phyloP scores from a whole-genome alignment of 495 filamentous ascomycete genomes.

The Darksidea phi region DNA sequence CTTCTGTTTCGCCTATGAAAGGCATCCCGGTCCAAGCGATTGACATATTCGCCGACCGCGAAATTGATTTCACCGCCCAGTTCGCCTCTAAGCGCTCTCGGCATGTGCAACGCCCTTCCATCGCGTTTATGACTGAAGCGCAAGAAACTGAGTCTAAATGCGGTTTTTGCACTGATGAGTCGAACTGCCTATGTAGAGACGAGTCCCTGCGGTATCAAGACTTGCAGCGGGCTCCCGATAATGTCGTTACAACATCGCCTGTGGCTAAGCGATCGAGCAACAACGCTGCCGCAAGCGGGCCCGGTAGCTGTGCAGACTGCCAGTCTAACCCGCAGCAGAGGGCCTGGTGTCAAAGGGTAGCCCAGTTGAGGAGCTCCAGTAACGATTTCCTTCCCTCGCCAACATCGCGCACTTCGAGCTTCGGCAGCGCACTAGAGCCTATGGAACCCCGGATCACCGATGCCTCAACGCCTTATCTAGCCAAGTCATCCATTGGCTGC shows the following conservation, averaged over 20 bases:
- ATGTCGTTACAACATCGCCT: background rate
- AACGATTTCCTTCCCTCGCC: background rate
- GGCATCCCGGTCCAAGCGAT: conserved; percentile 5
- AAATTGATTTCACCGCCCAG: conserved; percentile 35
- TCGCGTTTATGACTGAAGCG: conserved; percentile 21
- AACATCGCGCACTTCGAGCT: conserved; percentile 1
- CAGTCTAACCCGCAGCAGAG: conserved; percentile 27
- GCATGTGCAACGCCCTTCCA: conserved; percentile 16
- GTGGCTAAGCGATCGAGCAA: conserved; percentile 3
- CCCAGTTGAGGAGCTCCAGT: conserved; percentile 3
- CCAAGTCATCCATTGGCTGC: conserved; percentile 24
- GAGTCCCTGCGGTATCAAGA: conserved; percentile 1
- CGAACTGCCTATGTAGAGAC: conserved; percentile 29
- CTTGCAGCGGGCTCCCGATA: background rate
- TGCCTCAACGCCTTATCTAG: background rate
- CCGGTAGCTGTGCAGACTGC: conserved; percentile 30
- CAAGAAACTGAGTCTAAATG: conserved; percentile 20
- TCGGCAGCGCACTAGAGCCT: conserved; percentile 3
- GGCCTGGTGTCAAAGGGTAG: conserved; percentile 33
- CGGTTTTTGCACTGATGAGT: conserved; percentile 32
- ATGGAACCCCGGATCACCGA: conserved; percentile 14
- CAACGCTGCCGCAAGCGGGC: conserved; percentile 8
- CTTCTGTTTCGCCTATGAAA: conserved; percentile 13
- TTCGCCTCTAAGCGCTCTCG: conserved; percentile 11
- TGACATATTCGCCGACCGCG: conserved; percentile 23